phyloP scores from a whole-genome alignment of 2,329 filamentous ascomycete species.

The Parafenestella ontariensis region DNA sequence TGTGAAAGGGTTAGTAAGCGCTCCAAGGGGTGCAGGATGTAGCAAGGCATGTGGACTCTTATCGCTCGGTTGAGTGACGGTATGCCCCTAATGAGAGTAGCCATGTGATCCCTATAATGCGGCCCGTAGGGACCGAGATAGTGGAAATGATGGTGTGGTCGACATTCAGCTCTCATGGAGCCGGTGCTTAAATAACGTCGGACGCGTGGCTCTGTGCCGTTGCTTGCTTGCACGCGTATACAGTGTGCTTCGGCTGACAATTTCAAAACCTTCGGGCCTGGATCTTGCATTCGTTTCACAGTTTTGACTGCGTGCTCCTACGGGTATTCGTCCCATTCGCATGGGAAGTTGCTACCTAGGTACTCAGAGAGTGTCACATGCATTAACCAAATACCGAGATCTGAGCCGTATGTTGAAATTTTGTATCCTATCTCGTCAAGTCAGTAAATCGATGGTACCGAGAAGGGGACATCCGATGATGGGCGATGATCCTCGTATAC shows the following conservation, averaged over 20 bases:
- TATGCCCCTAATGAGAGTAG: background rate
- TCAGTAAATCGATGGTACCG: background rate
- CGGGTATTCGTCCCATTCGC: background rate
- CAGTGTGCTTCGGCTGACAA: background rate
- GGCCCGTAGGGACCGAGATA: background rate
- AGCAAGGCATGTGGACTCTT: background rate
- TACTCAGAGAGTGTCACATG: background rate
- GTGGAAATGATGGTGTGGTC: background rate
- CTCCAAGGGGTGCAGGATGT: background rate
- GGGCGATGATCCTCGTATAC: background rate
- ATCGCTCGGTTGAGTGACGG: background rate
- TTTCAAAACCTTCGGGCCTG: too few species aligned
- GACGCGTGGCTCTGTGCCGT: background rate
- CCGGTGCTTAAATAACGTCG: background rate
- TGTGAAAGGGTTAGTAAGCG: background rate
- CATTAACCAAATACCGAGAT: background rate
- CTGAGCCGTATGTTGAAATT: too few species aligned
- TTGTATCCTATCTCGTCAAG: background rate
- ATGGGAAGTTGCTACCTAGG: background rate
- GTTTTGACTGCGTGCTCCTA: too few species aligned
- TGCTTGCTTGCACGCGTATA: background rate
- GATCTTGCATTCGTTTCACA: too few species aligned
- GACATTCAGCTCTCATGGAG: background rate
- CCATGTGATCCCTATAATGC: background rate
- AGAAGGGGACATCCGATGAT: background rate